Evolutionary conservation across 163 green algal genomes (phyloP), one percentile per base, ranked within the genome.

Genomic region (Scenedesmus sp.): DNA sequence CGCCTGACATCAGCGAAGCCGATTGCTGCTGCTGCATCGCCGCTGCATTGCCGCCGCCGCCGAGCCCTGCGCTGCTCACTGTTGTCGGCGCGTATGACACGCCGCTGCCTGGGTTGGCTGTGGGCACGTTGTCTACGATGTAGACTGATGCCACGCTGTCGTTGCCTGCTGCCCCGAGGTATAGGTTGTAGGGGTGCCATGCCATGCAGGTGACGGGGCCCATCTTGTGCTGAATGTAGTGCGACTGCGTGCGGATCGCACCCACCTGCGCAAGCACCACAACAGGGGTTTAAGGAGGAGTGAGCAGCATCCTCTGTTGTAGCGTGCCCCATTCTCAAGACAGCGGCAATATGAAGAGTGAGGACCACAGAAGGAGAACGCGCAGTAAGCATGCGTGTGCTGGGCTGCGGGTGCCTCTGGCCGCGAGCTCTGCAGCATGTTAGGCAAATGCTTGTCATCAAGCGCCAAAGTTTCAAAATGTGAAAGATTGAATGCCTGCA

Each of bases 131-230:
- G 90, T 93, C 90, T 18, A 93, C 90, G 20, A 93, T 93, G 85
- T 88, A 93, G 7, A 93, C 90, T 57, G 60, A 85, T 1, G 90
- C 90, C 20, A 91, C 85, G 86, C 90, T 94, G 92, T 96, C 94
- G 2, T 54, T 76, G 56, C 94, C 94, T 8, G 96, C 98, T 13
- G 97, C 97, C 0, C 96, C 97, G 34, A 99, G 94, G 66, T 97
- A 90, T 1, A 97, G 95, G 81, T 96, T 95, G 95, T 98, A 98
- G 8, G 98, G 96, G 93, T 99, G 96, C 90, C 98, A 99, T 23
- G 95, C 95, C 88, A 99, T 95, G 87, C 93, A 96, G 23, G 91
- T 97, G 73, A 99, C 93, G 12, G 97, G 93, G 15, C 96, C 97
- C 70, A 97, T 95, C 59, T 95, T 94, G 85, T 96, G 95, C 0